These are phyloP conservation scores for Sonneratia alba DNA, from an alignment of 345 rosid species.

Conservation along the genomic window DNA sequence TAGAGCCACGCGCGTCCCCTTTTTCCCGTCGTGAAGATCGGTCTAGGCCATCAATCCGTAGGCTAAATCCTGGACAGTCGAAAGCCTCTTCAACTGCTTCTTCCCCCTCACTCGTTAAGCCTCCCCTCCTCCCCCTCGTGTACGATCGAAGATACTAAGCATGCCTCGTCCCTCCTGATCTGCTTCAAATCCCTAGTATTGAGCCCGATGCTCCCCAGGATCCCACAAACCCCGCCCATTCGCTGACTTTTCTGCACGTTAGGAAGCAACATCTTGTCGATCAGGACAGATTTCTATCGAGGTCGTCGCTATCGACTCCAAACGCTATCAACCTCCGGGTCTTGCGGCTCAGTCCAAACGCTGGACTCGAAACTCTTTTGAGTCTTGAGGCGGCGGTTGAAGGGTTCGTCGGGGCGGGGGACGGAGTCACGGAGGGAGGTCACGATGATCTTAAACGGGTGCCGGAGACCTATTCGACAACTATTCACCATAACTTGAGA, in stretches of 20 bases:
- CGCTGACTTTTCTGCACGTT: constrained; percentile 49
- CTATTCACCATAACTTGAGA: constrained; percentile 41
- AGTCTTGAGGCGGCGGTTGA: constrained; percentile 26
- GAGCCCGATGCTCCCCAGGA: constrained; percentile 53
- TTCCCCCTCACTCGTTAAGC: constrained; percentile 53
- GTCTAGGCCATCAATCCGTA: constrained; percentile 76
- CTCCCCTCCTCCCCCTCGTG: constrained; percentile 34
- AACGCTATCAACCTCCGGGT: no score
- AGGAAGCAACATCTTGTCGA: constrained; percentile 42
- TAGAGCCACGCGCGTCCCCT: constrained; percentile 54
- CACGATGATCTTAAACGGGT: constrained; percentile 73
- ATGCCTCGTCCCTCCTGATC: constrained; percentile 40
- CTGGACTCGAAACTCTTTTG: constrained; percentile 71
- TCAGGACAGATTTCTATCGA: constrained; percentile 74
- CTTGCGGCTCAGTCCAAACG: constrained; percentile 82
- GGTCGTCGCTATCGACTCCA: no score
- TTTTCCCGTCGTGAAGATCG: constrained; percentile 63
- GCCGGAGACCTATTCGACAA: constrained; percentile 21
- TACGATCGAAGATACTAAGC: constrained; percentile 34
- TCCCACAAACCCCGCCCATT: constrained; percentile 73
- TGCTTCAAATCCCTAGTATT: constrained; percentile 64
- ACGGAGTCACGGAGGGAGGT: constrained; percentile 30
- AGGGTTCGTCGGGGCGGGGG: constrained; percentile 34
- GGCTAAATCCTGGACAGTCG: constrained; percentile 70
- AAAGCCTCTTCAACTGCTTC: constrained; percentile 59